These are phyloP conservation scores for Copromyces sp. DNA, from an alignment of 495 filamentous ascomycete species.

Conservation along the genomic window DNA sequence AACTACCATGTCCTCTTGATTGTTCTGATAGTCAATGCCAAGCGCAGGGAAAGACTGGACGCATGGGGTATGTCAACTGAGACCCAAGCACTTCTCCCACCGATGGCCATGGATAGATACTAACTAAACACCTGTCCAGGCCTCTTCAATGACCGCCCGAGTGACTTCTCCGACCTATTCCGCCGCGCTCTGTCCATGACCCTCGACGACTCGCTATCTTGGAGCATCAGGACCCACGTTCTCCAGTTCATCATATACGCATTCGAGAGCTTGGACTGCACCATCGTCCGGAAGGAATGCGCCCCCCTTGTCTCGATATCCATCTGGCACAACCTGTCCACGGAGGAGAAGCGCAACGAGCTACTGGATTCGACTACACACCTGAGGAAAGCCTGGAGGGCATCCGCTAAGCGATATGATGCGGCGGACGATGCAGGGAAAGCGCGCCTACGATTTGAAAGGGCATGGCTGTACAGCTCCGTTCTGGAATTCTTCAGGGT, in stretches of 20 bases:
- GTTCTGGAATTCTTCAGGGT: constrained; percentile 71
- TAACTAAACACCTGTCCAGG: constrained; percentile 28
- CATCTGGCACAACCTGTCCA: constrained; percentile 87
- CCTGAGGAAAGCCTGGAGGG: constrained; percentile 84
- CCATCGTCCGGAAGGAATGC: constrained; percentile 86
- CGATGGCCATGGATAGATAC: constrained; percentile 35
- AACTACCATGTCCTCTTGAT: constrained; percentile 86
- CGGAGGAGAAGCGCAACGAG: constrained; percentile 51
- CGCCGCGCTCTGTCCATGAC: constrained; percentile 83
- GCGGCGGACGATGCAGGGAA: constrained; percentile 71
- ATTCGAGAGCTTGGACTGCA: constrained; percentile 89
- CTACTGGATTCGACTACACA: constrained; percentile 58
- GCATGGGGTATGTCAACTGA: constrained; percentile 51
- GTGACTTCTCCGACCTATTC: constrained; percentile 84
- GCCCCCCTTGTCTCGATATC: constrained; percentile 90
- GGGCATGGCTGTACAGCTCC: constrained; percentile 86
- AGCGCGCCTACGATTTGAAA: constrained; percentile 77
- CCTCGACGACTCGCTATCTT: constrained; percentile 64
- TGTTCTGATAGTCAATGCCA: constrained; percentile 75
- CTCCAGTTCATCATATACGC: constrained; percentile 80
- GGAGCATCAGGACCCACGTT: constrained; percentile 63
- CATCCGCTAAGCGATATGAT: constrained; percentile 76
- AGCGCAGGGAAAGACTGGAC: constrained; percentile 73
- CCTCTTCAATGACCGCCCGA: constrained; percentile 64
- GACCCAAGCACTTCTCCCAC: constrained; percentile 48